Evolutionary conservation across 257 asterid species (phyloP), one percentile per base, ranked within the genome.

Genomic region (Nicotiana benthamiana): DNA sequence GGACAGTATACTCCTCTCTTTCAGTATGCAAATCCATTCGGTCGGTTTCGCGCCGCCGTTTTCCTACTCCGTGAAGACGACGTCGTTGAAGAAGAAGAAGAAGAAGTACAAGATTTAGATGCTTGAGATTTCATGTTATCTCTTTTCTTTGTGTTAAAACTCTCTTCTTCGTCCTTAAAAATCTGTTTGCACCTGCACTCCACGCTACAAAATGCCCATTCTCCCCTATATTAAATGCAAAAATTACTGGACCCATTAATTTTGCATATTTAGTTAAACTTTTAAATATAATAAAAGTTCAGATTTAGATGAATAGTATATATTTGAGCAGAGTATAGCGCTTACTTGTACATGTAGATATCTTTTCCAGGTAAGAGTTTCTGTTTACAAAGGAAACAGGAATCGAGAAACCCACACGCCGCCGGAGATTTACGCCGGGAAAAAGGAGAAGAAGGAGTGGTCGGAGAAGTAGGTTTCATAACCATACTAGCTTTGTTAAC

Each of bases 301-400:
- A 1, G 0, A 40, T 40, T 36, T 36, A 36, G 43, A 36, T 36
- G 10, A 36, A 36, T 2, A 40, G 7, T 40, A 40, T 36, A 36
- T 7, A 40, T 40, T 9, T 40, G 48, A 40, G 48, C 12, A 40
- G 48, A 9, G 12, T 40, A 40, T 8, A 40, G 12, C 8, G 32
- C 90, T 92, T 88, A 95, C 99, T 95, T 94, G 93, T 95, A 95
- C 98, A 95, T 95, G 85, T 90, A 95, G 90, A 93, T 94, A 83
- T 95, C 99, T 77, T 88, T 92, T 11, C 88, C 94, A 46, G 96
- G 94, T 85, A 84, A 80, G 81, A 95, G 94, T 66, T 88, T 93
- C 22, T 82, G 87, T 53, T 70, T 85, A 89, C 99, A 95, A 83
- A 93, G 96, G 80, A 82, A 95, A 80, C 99, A 95, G 24, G 32